Evolutionary conservation across 2,329 filamentous ascomycete species (phyloP).

Genomic region (Xylaria polymorpha): DNA sequence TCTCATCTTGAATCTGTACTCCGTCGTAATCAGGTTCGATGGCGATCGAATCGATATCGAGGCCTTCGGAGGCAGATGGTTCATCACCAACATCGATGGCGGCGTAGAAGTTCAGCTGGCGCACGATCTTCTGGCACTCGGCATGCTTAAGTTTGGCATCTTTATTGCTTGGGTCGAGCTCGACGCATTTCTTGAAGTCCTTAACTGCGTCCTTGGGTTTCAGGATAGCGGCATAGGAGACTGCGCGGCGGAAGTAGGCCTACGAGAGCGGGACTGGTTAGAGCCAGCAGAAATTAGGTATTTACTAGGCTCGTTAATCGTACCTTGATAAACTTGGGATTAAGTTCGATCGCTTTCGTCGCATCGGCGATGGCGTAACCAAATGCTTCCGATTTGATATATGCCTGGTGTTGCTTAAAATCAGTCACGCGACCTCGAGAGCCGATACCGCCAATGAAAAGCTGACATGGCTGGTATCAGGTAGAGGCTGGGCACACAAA

Average conservation of each 20-base stretch:
- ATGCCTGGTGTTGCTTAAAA: slow-evolving; percentile 66
- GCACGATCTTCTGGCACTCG: slow-evolving; percentile 95
- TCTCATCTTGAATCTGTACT: slow-evolving; percentile 77
- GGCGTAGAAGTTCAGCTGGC: slow-evolving; percentile 90
- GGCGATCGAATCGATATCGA: slow-evolving; percentile 86
- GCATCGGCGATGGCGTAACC: slow-evolving; percentile 93
- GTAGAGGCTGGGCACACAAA: slow-evolving; percentile 57
- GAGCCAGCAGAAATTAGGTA: slow-evolving; percentile 5
- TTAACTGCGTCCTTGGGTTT: slow-evolving; percentile 87
- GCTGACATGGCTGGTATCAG: slow-evolving; percentile 27
- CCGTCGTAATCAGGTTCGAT: slow-evolving; percentile 91
- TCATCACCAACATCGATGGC: slow-evolving; percentile 95
- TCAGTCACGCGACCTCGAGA: slow-evolving; percentile 60
- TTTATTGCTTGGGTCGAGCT: slow-evolving; percentile 87
- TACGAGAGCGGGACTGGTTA: slow-evolving; percentile 52
- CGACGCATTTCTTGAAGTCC: slow-evolving; percentile 92
- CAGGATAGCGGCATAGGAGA: slow-evolving; percentile 91
- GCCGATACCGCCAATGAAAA: neutral
- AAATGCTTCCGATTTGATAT: slow-evolving; percentile 96
- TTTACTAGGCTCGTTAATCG: slow-evolving; percentile 32
- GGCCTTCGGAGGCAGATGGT: slow-evolving; percentile 88
- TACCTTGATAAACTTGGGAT: slow-evolving; percentile 90
- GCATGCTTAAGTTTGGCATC: slow-evolving; percentile 90
- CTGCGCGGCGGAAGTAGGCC: slow-evolving; percentile 94
- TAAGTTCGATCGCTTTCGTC: slow-evolving; percentile 88